These are phyloP conservation scores for Ceratocystis eucalypticola DNA, from an alignment of 2,329 filamentous ascomycete genomes.

Conservation along the genomic window DNA sequence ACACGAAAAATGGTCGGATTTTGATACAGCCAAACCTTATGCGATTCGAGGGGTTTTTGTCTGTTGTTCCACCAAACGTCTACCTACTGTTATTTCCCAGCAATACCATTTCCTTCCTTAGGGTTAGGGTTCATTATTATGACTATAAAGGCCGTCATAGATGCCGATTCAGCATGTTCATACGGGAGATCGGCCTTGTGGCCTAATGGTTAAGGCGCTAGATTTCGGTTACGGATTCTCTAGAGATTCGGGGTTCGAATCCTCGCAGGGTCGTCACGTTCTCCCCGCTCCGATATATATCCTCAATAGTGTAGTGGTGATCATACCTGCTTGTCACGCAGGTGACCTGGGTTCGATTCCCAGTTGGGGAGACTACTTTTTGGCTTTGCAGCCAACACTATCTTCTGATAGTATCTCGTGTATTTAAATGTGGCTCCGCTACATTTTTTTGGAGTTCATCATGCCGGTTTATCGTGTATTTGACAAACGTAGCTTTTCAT, in stretches of 20 bases:
- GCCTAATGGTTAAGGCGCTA: constrained; percentile 13
- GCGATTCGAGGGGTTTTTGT: too few relatives aligned
- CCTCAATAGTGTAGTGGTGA: constrained; percentile 14
- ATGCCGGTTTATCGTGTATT: background rate
- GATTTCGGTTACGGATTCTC: constrained; percentile 9
- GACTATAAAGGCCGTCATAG: background rate
- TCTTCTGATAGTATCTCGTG: background rate
- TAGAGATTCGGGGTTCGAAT: constrained; percentile 13
- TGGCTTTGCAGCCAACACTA: background rate
- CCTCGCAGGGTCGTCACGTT: constrained; percentile 8
- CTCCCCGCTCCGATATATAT: background rate
- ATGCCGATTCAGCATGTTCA: background rate
- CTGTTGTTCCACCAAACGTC: too few relatives aligned
- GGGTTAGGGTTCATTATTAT: rapidly evolving
- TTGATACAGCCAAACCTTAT: background rate
- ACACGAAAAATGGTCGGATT: background rate
- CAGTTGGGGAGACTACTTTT: constrained; percentile 8
- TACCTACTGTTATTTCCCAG: too few relatives aligned
- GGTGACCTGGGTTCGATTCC: constrained; percentile 16
- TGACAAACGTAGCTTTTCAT: background rate
- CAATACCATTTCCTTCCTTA: too few relatives aligned
- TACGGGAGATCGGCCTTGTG: constrained; percentile 2
- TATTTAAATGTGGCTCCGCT: background rate
- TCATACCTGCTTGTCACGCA: constrained; percentile 16
- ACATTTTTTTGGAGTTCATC: background rate